Conservation (phyloP, 2,329 filamentous ascomycete species). For the Ophiocordyceps camponoti-saundersi region DNA sequence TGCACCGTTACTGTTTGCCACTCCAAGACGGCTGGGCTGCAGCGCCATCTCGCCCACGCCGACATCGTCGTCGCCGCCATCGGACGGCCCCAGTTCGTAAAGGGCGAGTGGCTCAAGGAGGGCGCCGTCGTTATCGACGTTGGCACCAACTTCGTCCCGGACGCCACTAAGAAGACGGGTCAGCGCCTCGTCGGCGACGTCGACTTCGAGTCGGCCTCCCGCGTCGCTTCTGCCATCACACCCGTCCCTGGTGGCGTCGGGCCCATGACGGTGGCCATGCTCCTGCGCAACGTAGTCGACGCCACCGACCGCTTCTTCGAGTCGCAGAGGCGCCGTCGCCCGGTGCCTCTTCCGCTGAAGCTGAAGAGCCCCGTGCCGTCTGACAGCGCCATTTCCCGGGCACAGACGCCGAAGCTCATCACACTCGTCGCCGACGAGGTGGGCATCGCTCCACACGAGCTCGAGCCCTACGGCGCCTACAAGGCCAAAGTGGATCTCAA, state of each 20-base stretch:
- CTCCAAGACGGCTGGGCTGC: slow-evolving; percentile 63
- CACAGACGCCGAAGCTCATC: slow-evolving; percentile 84
- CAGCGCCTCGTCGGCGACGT: slow-evolving; percentile 89
- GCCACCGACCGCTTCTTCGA: slow-evolving; percentile 71
- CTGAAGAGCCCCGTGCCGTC: slow-evolving; percentile 73
- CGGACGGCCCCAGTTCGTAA: slow-evolving; percentile 72
- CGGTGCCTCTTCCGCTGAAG: slow-evolving; percentile 70
- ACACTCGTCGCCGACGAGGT: slow-evolving; percentile 70
- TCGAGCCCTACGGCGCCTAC: slow-evolving; percentile 87
- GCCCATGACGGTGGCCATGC: slow-evolving; percentile 98
- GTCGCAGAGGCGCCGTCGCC: slow-evolving; percentile 61
- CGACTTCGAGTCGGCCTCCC: slow-evolving; percentile 67
- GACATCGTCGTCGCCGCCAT: slow-evolving; percentile 90
- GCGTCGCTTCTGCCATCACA: slow-evolving; percentile 85
- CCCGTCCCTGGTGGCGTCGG: slow-evolving; percentile 94
- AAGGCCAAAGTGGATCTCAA: slow-evolving; percentile 89
- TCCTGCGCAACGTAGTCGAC: slow-evolving; percentile 87
- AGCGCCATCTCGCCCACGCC: slow-evolving; percentile 60
- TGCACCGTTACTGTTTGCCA: slow-evolving; percentile 96
- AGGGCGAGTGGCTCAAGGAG: slow-evolving; percentile 89
- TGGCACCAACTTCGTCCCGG: slow-evolving; percentile 88
- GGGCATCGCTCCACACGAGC: slow-evolving; percentile 72
- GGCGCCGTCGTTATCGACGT: slow-evolving; percentile 96
- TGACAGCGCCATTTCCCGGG: slow-evolving; percentile 80
- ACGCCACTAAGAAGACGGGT: slow-evolving; percentile 80